phyloP scores from a whole-genome alignment of 495 filamentous ascomycete genomes.

The Hamigera avellanea region DNA sequence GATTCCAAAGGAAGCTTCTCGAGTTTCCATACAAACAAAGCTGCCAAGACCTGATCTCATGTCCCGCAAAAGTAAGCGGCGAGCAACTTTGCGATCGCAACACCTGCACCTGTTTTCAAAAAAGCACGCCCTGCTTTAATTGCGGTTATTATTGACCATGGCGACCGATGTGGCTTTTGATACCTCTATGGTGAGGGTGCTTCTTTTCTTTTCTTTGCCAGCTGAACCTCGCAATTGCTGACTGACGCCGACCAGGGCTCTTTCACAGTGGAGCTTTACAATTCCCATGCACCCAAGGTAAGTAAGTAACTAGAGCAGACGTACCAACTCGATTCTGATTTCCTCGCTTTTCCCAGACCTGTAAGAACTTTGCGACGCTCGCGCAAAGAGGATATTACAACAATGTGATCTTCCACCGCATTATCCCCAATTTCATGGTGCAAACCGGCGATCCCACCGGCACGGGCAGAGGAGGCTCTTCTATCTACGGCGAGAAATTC shows the following conservation, averaged over 20 bases:
- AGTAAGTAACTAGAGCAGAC: constrained; percentile 1
- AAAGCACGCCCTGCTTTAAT: no score
- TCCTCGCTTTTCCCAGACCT: constrained; percentile 41
- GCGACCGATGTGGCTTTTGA: constrained; percentile 65
- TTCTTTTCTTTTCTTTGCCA: no score
- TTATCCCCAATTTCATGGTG: constrained; percentile 95
- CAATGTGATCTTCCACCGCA: constrained; percentile 75
- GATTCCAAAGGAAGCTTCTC: no score
- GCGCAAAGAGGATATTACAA: constrained; percentile 79
- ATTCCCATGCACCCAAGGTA: constrained; percentile 61
- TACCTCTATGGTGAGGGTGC: constrained; percentile 68
- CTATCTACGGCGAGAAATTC: constrained; percentile 91
- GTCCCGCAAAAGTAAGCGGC: no score
- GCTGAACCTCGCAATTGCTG: no score
- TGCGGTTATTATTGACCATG: constrained; percentile 47
- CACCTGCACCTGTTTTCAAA: no score
- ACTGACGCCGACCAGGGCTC: constrained; percentile 46
- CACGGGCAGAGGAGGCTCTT: constrained; percentile 80
- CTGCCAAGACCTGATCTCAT: no score
- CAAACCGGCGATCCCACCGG: constrained; percentile 95
- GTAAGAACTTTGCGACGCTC: constrained; percentile 78
- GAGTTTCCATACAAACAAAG: no score
- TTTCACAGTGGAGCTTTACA: constrained; percentile 85
- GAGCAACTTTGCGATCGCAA: no score
- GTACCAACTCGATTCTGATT: not conserved